Percentiles rank a stretch among this genome's conserved stretches.
Conservation (phyloP, 2,329 filamentous ascomycete genomes). For the Talaromyces pinophilus region DNA sequence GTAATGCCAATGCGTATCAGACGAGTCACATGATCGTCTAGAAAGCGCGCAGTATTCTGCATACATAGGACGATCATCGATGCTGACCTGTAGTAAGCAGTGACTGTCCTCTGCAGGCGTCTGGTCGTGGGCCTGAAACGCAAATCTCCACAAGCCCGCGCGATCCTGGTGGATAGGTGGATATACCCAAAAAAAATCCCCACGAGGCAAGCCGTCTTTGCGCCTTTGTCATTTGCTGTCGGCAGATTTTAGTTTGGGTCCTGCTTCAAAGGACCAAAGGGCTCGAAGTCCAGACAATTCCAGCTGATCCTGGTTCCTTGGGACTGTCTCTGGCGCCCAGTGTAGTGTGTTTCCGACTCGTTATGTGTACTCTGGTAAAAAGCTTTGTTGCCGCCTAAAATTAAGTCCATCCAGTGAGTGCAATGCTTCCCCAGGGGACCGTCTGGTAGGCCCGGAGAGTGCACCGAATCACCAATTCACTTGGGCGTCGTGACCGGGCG, state of each 20-base stretch:
- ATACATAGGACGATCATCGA: neutral
- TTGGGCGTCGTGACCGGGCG: neutral
- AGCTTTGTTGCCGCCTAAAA: conserved; percentile 10
- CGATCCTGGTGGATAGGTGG: conserved; percentile 10
- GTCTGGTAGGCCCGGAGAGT: neutral
- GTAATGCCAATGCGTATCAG: neutral
- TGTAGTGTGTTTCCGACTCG: neutral
- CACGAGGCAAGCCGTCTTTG: conserved; percentile 7
- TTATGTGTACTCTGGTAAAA: neutral
- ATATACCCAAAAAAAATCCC: neutral
- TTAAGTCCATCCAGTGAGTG: conserved; percentile 3
- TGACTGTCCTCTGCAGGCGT: neutral
- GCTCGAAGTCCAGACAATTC: conserved; percentile 3
- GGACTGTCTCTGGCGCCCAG: neutral
- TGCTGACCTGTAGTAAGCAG: neutral
- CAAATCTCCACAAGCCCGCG: conserved; percentile 1
- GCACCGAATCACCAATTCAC: conserved; percentile 4
- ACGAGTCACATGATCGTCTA: conserved; percentile 7
- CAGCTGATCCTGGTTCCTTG: conserved; percentile 7
- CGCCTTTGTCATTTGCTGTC: conserved; percentile 1
- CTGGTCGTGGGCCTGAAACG: conserved; percentile 7
- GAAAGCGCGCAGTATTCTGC: neutral
- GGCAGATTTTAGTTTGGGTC: conserved; percentile 1
- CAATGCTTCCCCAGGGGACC: neutral
- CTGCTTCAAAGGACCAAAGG: neutral